phyloP scores from a whole-genome alignment of 73 alveolate species.

The Paramecium sonneborni region DNA sequence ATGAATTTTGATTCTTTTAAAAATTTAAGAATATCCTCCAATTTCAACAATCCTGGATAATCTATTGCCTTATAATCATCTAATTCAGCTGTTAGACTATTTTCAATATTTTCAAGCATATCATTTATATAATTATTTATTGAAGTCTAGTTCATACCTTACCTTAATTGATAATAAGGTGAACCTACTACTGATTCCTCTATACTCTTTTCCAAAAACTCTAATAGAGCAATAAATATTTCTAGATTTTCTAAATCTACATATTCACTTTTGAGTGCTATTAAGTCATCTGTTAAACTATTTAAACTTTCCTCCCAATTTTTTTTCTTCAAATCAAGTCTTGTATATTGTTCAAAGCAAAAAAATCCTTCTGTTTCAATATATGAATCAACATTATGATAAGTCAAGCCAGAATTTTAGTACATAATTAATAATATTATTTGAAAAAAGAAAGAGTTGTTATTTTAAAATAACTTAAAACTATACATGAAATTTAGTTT shows the following conservation, averaged over 20 bases:
- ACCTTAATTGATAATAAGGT: background rate
- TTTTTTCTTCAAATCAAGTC: background rate
- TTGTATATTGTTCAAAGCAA: background rate
- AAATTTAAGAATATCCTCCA: background rate
- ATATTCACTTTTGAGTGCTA: background rate
- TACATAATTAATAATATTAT: background rate
- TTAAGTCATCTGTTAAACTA: slow-evolving; percentile 7
- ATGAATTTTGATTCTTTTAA: background rate
- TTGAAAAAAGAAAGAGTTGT: background rate
- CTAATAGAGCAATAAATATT: background rate
- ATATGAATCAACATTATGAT: slow-evolving; percentile 37
- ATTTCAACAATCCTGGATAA: background rate
- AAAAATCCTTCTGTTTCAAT: slow-evolving; percentile 13
- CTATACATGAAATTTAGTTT: background rate
- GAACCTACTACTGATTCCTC: background rate
- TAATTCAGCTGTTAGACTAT: background rate
- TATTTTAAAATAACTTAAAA: background rate
- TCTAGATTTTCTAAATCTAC: slow-evolving; percentile 32
- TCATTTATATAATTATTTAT: background rate
- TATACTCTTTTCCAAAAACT: background rate
- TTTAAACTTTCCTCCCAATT: background rate
- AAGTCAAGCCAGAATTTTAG: slow-evolving; percentile 32
- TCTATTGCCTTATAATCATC: background rate
- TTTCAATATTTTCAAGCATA: slow-evolving; percentile 20
- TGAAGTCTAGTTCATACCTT: slow-evolving; percentile 27